Evolutionary conservation across 2,329 filamentous ascomycete species (phyloP).

Genomic region (Cladosporium colombiae): DNA sequence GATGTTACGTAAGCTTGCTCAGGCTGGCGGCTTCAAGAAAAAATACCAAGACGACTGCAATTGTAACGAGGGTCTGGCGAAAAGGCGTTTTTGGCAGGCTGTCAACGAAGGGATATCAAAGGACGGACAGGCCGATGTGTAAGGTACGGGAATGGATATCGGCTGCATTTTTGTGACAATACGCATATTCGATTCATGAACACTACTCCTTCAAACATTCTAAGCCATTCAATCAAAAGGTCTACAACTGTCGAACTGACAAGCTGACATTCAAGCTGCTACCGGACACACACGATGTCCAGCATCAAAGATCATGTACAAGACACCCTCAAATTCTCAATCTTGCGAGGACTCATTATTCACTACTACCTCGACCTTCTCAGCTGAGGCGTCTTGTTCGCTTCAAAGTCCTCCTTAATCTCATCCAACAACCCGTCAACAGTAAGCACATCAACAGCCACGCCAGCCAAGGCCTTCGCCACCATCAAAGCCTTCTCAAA

Average conservation of each 20-base stretch:
- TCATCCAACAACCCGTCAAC: slow-evolving; percentile 14
- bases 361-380: slow-evolving; percentile 2
- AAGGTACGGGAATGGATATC: not conserved
- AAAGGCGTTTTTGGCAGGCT: not conserved
- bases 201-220: not conserved
- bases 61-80: slow-evolving; percentile 1
- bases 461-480: slow-evolving; percentile 18
- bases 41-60: not conserved
- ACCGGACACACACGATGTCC: too few species aligned
- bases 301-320: too few species aligned
- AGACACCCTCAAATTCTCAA: too few species aligned
- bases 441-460: slow-evolving; percentile 16
- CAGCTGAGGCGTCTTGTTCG: not conserved
- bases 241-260: not conserved
- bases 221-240: not conserved
- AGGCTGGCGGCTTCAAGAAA: not conserved
- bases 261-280: not conserved
- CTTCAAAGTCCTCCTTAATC: slow-evolving; percentile 5
- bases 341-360: too few species aligned
- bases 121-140: slow-evolving; percentile 3
- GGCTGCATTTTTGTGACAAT: slow-evolving; percentile 5
- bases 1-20: slow-evolving; percentile 48
- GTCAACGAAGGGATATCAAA: not conserved
- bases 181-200: slow-evolving; percentile 10
- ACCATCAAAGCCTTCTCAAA: slow-evolving; percentile 11